A percentile compares a stretch with the other conserved stretches of the same genome.
Evolutionary conservation across 2,329 filamentous ascomycete genomes (phyloP).

Genomic region (Albophoma yamanashiensis): DNA sequence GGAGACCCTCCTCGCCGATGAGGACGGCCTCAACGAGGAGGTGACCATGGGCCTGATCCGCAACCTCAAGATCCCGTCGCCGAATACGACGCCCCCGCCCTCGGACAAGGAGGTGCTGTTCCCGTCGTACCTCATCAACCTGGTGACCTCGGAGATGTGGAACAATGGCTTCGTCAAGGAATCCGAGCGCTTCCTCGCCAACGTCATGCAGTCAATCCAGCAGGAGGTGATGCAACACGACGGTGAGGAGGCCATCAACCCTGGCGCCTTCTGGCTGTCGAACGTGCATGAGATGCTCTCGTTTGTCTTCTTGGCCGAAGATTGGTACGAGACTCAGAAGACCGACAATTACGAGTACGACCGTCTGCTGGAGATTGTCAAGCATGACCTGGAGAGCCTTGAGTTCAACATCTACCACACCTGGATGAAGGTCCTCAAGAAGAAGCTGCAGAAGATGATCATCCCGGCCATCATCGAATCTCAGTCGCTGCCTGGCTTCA

Average conservation of each 20-base stretch:
- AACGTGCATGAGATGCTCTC: constrained; percentile 99
- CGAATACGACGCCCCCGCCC: constrained; percentile 75
- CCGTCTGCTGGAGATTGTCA: constrained; percentile 92
- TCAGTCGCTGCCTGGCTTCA: constrained; percentile 93
- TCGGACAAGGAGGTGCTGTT: constrained; percentile 98
- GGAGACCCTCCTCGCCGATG: constrained; percentile 85
- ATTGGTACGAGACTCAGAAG: constrained; percentile 99
- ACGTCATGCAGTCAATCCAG: constrained; percentile 99
- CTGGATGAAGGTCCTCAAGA: constrained; percentile 99
- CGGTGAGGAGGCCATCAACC: constrained; percentile 92
- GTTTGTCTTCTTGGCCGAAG: constrained; percentile 96
- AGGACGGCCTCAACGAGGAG: constrained; percentile 93
- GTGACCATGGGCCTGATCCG: constrained; percentile 92
- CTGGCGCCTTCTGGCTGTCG: constrained; percentile 95
- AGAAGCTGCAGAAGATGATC: constrained; percentile 99
- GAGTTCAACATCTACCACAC: constrained; percentile 99
- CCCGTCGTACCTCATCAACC: constrained; percentile 96
- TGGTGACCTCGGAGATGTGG: constrained; percentile 99
- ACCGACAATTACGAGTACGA: constrained; percentile 99
- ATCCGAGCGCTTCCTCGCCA: constrained; percentile 95
- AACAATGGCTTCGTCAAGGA: constrained; percentile 99
- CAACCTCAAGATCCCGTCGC: constrained; percentile 91
- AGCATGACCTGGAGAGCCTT: constrained; percentile 94
- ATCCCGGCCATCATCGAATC: constrained; percentile 98
- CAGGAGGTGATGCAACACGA: constrained; percentile 99